These are phyloP conservation scores for Vitis cinerea DNA, from an alignment of 164 flowering plant species.

Conservation along the genomic window DNA sequence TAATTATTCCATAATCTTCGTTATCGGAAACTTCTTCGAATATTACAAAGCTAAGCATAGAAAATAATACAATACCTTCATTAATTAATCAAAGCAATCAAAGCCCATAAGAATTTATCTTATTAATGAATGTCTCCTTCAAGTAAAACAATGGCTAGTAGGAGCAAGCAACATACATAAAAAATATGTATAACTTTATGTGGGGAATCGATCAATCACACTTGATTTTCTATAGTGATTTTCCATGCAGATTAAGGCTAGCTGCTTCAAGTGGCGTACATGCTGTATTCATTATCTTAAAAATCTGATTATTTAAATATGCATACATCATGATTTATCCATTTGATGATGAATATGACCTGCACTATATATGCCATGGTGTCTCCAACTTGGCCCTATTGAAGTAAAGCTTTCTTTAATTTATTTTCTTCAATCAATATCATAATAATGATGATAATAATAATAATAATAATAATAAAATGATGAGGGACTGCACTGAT, in stretches of 20 bases:
- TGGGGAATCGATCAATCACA: constrained; percentile 34
- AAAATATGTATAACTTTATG: constrained; percentile 13
- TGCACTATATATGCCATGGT: constrained; percentile 10
- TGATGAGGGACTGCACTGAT: too few species aligned
- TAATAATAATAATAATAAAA: too few species aligned
- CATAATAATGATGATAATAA: too few species aligned
- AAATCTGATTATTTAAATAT: neutral
- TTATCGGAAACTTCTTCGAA: too few species aligned
- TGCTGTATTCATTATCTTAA: constrained; percentile 22
- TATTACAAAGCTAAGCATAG: too few species aligned
- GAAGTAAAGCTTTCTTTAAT: too few species aligned
- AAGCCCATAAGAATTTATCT: too few species aligned
- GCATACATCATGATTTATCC: constrained; percentile 9
- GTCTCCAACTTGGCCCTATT: too few species aligned
- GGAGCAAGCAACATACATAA: neutral
- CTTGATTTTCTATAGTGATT: constrained; percentile 15
- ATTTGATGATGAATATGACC: constrained; percentile 19
- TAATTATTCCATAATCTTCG: too few species aligned
- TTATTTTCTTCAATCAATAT: too few species aligned
- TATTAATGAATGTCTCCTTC: constrained; percentile 2
- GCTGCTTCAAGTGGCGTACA: constrained; percentile 15
- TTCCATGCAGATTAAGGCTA: constrained; percentile 25
- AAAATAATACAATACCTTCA: too few species aligned
- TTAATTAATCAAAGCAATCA: too few species aligned
- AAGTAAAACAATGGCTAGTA: neutral